phyloP scores from a whole-genome alignment of 495 filamentous ascomycete species.

The Monascus purpureus region DNA sequence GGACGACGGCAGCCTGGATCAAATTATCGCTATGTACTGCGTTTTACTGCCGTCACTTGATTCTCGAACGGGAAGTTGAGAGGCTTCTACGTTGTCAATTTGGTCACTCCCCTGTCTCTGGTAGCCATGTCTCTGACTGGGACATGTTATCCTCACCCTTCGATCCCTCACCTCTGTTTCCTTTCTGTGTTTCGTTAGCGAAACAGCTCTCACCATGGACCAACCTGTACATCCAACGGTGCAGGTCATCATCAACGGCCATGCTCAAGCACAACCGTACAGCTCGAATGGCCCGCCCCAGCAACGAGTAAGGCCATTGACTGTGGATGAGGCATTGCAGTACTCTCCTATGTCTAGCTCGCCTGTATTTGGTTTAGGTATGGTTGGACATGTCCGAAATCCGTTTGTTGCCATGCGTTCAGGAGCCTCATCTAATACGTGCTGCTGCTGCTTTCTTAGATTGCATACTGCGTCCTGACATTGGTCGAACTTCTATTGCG shows the following conservation, averaged over 20 bases:
- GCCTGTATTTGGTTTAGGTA: conserved; percentile 75
- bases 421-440: conserved; percentile 10
- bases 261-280: conserved; percentile 16
- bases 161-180: conserved; percentile 23
- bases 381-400: conserved; percentile 3
- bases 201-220: conserved; percentile 20
- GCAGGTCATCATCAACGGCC: conserved; percentile 32
- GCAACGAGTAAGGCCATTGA: conserved; percentile 31
- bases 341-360: conserved; percentile 87
- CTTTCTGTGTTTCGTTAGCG: conserved; percentile 4
- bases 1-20: background rate
- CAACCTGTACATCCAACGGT: conserved; percentile 26
- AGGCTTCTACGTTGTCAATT: background rate
- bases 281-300: conserved; percentile 13
- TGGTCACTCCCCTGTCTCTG: conserved; percentile 2
- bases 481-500: conserved; percentile 27
- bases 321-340: conserved; percentile 73
- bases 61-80: background rate
- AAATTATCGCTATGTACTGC: too few species aligned
- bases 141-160: conserved; percentile 32
- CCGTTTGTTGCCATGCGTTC: conserved; percentile 5
- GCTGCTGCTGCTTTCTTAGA: conserved; percentile 12
- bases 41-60: background rate
- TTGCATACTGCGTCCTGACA: conserved; percentile 25
- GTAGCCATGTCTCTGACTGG: conserved; percentile 36